A percentile compares a stretch with the other conserved stretches of the same genome.
These are phyloP conservation scores for Chrysanthemum lavandulifolium DNA, from an alignment of 129 eudicot species.

Conservation along the genomic window DNA sequence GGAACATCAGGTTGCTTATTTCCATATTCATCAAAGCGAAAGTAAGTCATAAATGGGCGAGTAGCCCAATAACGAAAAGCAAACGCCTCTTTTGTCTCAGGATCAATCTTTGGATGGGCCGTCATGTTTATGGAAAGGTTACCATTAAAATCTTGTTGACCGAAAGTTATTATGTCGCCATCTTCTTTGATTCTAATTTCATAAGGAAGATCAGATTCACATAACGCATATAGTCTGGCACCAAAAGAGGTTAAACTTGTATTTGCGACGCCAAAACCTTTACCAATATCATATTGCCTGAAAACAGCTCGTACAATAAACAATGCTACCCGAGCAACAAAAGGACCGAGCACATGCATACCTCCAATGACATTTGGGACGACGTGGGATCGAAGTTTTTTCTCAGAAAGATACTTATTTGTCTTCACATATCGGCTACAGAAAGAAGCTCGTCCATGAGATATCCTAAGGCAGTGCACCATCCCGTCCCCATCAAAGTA, in stretches of 20 bases:
- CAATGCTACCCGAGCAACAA: conserved; percentile 15
- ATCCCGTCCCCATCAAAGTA: conserved; percentile 68
- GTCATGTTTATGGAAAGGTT: conserved; percentile 17
- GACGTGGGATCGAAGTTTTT: conserved; percentile 23
- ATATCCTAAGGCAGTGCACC: conserved; percentile 52
- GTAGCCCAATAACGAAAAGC: conserved; percentile 18
- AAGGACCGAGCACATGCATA: neutral
- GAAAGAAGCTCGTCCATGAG: conserved; percentile 45
- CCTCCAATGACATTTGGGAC: conserved; percentile 52
- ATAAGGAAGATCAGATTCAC: conserved; percentile 18
- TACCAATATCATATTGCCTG: conserved; percentile 8
- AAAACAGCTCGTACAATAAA: neutral
- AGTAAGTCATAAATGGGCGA: conserved; percentile 7
- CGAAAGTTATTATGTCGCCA: conserved; percentile 11
- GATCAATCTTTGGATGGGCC: conserved; percentile 18
- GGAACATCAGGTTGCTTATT: conserved; percentile 20
- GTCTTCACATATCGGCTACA: conserved; percentile 66
- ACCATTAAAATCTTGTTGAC: neutral
- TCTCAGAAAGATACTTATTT: conserved; percentile 32
- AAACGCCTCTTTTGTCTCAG: conserved; percentile 10
- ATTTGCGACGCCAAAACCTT: conserved; percentile 21
- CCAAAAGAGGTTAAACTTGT: conserved; percentile 13
- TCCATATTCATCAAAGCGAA: conserved; percentile 10
- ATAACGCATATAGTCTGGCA: conserved; percentile 7
- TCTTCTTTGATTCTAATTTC: neutral